Base-by-base conservation (phyloP, 78 protist species). In the Chrysochromulina parva region DNA sequence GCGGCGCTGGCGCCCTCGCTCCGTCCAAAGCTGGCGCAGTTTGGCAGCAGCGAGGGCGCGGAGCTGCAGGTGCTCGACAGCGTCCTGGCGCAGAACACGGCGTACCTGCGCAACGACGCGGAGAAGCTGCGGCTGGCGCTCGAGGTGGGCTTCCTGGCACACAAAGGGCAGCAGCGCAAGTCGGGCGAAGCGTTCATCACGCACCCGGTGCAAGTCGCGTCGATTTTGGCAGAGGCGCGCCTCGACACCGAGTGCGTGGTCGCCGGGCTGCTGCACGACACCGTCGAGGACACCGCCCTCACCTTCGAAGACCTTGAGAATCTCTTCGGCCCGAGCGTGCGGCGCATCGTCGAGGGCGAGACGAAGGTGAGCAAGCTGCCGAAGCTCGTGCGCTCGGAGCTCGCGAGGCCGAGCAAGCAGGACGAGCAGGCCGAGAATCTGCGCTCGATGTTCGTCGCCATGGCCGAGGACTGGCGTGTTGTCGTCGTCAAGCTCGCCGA, bases 401-500 rank as follows among this genome's bases (percentile, higher is more conserved):
- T 28, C 11, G 26, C 65, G 60, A 38, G 22, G 16, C 11, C 2
- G 16, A 9, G 14, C 5, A 60, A 60, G 58, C n/a, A 60, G 55
- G 81, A 59, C 24, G 58, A 50, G 90, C 90, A 53, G 53, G 54
- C 76, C 26, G 48, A n/a, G 55, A 88, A 88, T 66, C 24, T 16
- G 24, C 90, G 90, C 69, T 3, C 14, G 22, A 50, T 88, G 90
- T 26, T 53, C 13, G 20, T 88, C 47, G 90, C 90, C 14, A 88
- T 88, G 90, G 80, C 58, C 1, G 81, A 24, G 14, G 90, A 88
- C 54, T 66, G 74, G 81, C 90, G 90, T 82, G 62, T 88, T 65
- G 47, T 88, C 82, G 65, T 88, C 82, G 84, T 88, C 90, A 88
- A 88, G 90, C 90, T 88, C 52, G 90, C 90, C 52, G 90, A 88